phyloP scores from a whole-genome alignment of 805 yeast species.

The Blastobotrys parvus region DNA sequence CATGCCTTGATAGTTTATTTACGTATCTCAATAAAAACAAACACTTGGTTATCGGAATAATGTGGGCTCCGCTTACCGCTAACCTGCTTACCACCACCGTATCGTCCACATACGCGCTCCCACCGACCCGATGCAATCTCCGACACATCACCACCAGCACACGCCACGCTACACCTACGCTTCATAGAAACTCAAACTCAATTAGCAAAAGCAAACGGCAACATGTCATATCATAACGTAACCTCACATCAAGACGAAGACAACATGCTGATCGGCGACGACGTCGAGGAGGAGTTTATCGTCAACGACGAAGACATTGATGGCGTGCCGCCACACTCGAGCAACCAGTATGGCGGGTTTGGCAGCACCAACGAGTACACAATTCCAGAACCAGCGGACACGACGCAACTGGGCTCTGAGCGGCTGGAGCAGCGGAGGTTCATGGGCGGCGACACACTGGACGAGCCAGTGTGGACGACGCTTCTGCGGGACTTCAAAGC shows the following conservation, averaged over 20 bases:
- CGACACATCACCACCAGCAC: no score
- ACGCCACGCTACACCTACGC: no score
- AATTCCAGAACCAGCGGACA: conserved; percentile 15
- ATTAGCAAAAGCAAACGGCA: no score
- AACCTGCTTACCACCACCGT: no score
- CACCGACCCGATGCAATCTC: no score
- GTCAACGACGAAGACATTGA: conserved; percentile 19
- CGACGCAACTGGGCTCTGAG: conserved; percentile 21
- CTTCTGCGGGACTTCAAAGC: conserved; percentile 39
- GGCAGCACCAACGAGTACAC: neutral
- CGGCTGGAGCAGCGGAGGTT: conserved; percentile 39
- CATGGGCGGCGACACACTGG: conserved; percentile 63
- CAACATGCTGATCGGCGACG: conserved; percentile 7
- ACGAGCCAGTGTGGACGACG: conserved; percentile 58
- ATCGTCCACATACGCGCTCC: no score
- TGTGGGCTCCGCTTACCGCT: no score
- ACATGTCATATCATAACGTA: conserved; percentile 4
- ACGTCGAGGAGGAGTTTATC: conserved; percentile 16
- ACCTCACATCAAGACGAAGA: conserved; percentile 9
- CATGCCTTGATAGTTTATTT: no score
- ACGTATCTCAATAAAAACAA: no score
- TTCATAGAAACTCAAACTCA: no score
- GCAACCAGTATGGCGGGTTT: neutral
- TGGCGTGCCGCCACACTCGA: neutral
- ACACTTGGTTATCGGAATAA: no score